Evolutionary conservation across 805 yeast genomes (phyloP), one percentile per base, ranked within the genome.

Genomic region (Zygosaccharomyces pseudorouxii): DNA sequence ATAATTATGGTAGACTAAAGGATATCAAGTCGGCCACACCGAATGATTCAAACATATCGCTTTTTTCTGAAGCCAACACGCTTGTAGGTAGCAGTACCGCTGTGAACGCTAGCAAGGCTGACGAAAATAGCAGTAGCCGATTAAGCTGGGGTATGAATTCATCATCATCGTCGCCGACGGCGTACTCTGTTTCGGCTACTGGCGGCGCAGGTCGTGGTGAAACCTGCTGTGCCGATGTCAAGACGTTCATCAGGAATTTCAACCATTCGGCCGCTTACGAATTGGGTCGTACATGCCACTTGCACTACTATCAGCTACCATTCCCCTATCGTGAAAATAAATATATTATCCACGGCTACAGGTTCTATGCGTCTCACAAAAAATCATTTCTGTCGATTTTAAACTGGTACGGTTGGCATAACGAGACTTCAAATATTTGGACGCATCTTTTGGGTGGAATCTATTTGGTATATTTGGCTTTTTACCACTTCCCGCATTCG

Each of bases 351-450:
- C 71, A 79, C 47, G 98, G 98, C 2, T 93, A 92, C 70, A 73
- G 97, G 51, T 93, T 92, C 68, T 81, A 84, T 52, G 71, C 78
- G 49, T 75, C 78, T 36, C 89, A 84, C 61, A 27, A 59, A 5
- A 75, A 77, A 47, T 84, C 93, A 55, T 45, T 84, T 27, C 66
- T 72, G 50, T 79, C 90, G 42, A 71, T 89, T 76, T 80, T 61
- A 64, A 63, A 64, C 46, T 57, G 64, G 63, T 67, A 65, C 46
- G 67, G 68, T 20, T 61, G 73, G 64, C 98, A 93, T 68, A 92
- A 92, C 64, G 99, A 92, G 66, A 78, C 96, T 0, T 77, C 86
- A 62, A 93, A 93, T 68, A 89, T 92, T 48, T 92, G 99, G 98
- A 78, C 96, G 0, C 99, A 92, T 70, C 60, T 88, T 11, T 30